A percentile compares a stretch with the other conserved stretches of the same genome.
Conservation (phyloP, 176 grass and related monocot genomes). For the Bonia amplexicaulis region DNA sequence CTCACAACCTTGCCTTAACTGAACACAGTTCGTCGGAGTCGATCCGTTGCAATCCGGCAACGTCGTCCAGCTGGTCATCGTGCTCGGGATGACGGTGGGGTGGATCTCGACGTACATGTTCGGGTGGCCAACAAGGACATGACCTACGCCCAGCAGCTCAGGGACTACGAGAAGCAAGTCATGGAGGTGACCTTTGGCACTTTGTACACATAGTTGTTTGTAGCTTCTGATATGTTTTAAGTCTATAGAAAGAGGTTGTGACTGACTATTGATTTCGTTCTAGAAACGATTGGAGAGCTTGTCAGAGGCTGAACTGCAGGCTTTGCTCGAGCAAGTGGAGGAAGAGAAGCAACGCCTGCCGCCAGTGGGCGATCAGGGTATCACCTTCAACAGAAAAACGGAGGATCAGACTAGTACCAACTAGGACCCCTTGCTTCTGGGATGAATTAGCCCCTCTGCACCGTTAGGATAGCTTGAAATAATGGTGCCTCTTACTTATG, state of each 20-base stretch:
- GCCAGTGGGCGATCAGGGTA: constrained; percentile 18
- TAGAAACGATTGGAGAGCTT: constrained; percentile 94
- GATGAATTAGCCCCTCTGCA: background rate
- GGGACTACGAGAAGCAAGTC: constrained; percentile 93
- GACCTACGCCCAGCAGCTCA: constrained; percentile 97
- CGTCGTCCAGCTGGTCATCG: constrained; percentile 86
- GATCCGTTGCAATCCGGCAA: constrained; percentile 93
- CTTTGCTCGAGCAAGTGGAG: constrained; percentile 86
- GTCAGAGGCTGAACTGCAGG: constrained; percentile 77
- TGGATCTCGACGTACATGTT: constrained; percentile 98
- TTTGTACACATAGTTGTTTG: too few relatives aligned
- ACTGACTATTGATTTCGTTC: constrained; percentile 8
- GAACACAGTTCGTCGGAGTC: constrained; percentile 59
- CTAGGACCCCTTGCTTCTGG: background rate
- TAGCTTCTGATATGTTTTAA: background rate
- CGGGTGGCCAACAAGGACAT: constrained; percentile 96
- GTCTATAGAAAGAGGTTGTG: background rate
- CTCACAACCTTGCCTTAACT: background rate
- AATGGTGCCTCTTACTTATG: background rate
- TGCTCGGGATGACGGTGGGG: constrained; percentile 82
- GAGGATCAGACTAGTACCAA: constrained; percentile 14
- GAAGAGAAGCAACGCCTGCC: constrained; percentile 63
- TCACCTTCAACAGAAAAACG: constrained; percentile 36
- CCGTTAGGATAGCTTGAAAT: constrained; percentile 23
- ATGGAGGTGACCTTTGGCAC: constrained; percentile 58